Percentiles rank a stretch among this genome's conserved stretches.
Conservation (phyloP, 2,329 filamentous ascomycete species). For the Verticillium isaacii region DNA sequence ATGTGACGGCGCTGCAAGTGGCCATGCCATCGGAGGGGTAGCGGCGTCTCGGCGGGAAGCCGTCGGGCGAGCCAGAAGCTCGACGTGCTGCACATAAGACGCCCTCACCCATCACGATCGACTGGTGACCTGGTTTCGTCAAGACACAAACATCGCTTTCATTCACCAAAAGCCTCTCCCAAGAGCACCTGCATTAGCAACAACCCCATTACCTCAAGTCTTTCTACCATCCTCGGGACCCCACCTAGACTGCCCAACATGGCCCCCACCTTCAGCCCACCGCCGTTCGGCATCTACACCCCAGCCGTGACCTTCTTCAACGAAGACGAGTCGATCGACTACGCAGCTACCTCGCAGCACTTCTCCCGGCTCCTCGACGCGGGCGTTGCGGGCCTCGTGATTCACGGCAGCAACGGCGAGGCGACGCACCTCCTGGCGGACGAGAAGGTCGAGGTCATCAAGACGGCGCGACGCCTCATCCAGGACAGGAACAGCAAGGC, state of each 20-base stretch:
- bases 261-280: not conserved
- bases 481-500: not conserved
- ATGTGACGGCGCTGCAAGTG: not conserved
- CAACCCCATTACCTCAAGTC: not conserved
- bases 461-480: not conserved
- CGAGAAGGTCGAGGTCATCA: constrained; percentile 1
- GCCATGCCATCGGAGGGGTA: not conserved
- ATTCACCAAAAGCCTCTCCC: too few species aligned
- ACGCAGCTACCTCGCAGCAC: constrained; percentile 43
- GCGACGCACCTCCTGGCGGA: constrained; percentile 53
- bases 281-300: constrained; percentile 47
- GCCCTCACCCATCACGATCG: not conserved
- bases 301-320: constrained; percentile 62
- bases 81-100: not conserved
- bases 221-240: not conserved
- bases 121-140: not conserved
- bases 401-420: constrained; percentile 70
- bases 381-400: constrained; percentile 62
- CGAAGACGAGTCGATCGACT: constrained; percentile 48
- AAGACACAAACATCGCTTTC: not conserved
- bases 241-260: not conserved
- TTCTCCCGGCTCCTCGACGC: constrained; percentile 56
- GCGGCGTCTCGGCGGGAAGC: not conserved
- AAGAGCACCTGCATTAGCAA: not conserved
- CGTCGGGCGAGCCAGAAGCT: not conserved